Percentiles rank a stretch among this genome's conserved stretches.
phyloP scores from a whole-genome alignment of 2,329 filamentous ascomycete species.

The Colletotrichum kahawae region DNA sequence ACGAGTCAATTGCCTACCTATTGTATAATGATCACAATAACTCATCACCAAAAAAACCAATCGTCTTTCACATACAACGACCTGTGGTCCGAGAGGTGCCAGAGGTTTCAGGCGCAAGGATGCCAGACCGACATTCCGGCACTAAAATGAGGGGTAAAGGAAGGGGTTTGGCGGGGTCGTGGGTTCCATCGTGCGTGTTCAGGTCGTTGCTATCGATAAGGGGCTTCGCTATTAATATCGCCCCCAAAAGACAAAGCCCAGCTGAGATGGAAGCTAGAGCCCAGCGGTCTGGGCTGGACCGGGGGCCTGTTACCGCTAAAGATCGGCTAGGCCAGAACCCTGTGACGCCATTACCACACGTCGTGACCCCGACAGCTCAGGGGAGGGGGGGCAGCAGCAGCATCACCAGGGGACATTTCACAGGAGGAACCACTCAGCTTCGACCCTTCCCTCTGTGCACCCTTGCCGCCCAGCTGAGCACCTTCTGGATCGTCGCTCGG shows the following conservation, averaged over 20 bases:
- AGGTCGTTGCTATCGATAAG: conserved; percentile 1
- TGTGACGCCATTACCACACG: background rate
- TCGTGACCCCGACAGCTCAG: background rate
- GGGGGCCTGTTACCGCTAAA: conserved; percentile 1
- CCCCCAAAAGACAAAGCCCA: background rate
- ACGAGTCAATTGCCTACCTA: background rate
- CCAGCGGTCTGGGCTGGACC: background rate
- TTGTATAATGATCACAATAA: background rate
- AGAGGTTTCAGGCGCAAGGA: background rate
- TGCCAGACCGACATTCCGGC: conserved; percentile 3
- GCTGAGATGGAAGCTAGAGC: background rate
- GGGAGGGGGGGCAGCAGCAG: background rate
- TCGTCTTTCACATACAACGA: background rate
- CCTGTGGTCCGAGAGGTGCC: background rate
- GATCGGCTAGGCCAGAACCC: background rate
- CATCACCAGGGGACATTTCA: background rate
- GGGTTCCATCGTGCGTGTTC: background rate
- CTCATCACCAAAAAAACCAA: background rate
- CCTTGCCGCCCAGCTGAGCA: background rate
- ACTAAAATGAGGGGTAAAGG: conserved; percentile 7
- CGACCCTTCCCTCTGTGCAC: background rate
- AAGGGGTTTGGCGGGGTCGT: background rate
- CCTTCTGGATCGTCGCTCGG: background rate
- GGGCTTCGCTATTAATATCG: background rate
- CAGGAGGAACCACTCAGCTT: background rate